A percentile compares a stretch with the other conserved stretches of the same genome.
Conservation (phyloP, 495 filamentous ascomycete genomes). For the Aspergillus steynii region DNA sequence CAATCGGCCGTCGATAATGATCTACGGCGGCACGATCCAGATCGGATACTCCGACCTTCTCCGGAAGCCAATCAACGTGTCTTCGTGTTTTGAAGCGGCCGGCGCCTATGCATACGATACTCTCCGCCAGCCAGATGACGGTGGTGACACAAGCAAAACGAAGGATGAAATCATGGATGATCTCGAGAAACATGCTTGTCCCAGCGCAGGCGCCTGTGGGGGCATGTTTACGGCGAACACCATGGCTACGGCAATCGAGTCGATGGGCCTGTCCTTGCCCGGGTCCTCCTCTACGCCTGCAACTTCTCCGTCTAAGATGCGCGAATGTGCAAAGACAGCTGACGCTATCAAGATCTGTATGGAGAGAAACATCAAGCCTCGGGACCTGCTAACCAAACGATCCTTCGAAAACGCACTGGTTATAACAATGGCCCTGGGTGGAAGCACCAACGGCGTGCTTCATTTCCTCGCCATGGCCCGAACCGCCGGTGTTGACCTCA, state of each 20-base stretch:
- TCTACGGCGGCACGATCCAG: conserved; percentile 89
- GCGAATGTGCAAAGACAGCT: conserved; percentile 85
- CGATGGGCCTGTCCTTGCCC: conserved; percentile 88
- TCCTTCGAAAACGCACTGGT: conserved; percentile 93
- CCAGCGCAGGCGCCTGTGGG: conserved; percentile 90
- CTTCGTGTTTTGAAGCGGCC: conserved; percentile 84
- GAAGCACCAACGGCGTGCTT: conserved; percentile 88
- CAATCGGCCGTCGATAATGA: conserved; percentile 82
- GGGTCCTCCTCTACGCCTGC: conserved; percentile 91
- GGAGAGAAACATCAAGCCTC: conserved; percentile 83
- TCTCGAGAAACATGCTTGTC: conserved; percentile 82
- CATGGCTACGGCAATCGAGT: conserved; percentile 94
- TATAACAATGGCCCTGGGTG: conserved; percentile 89
- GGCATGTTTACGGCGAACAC: conserved; percentile 99
- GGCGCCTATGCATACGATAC: conserved; percentile 84
- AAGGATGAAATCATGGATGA: conserved; percentile 83
- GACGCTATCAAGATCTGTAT: conserved; percentile 83
- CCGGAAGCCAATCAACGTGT: conserved; percentile 82
- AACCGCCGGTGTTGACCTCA: conserved; percentile 80
- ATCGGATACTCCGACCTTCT: conserved; percentile 80
- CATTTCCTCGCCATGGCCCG: conserved; percentile 96
- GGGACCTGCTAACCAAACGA: conserved; percentile 78
- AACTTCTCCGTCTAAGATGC: conserved; percentile 82
- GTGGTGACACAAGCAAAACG: conserved; percentile 58
- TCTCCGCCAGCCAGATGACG: conserved; percentile 56